A percentile compares a stretch with the other conserved stretches of the same genome.
Evolutionary conservation across 2,329 filamentous ascomycete genomes (phyloP).

Genomic region (Penicillium glabrum): DNA sequence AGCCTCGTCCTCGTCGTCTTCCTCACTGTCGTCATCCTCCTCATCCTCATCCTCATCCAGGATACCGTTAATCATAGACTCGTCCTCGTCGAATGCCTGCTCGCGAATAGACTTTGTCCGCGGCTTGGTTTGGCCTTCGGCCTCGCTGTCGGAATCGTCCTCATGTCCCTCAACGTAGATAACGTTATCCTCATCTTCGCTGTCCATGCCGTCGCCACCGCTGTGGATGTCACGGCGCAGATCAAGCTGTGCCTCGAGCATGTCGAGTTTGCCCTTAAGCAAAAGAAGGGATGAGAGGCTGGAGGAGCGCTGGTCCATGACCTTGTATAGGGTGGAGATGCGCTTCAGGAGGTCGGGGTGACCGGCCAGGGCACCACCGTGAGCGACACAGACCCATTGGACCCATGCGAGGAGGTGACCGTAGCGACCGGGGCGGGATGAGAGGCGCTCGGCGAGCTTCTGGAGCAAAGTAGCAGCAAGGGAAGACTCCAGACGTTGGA

Average conservation of each 20-base stretch:
- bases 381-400: constrained; percentile 88
- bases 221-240: constrained; percentile 70
- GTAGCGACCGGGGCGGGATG: constrained; percentile 82
- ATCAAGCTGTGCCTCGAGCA: constrained; percentile 87
- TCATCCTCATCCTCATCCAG: constrained; percentile 43
- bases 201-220: constrained; percentile 37
- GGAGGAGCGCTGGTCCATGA: constrained; percentile 81
- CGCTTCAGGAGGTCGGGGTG: constrained; percentile 80
- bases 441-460: constrained; percentile 82
- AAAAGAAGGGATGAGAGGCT: constrained; percentile 80
- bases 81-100: constrained; percentile 42
- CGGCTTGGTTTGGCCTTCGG: constrained; percentile 34
- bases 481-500: constrained; percentile 83
- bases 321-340: constrained; percentile 76
- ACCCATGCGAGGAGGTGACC: constrained; percentile 93
- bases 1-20: constrained; percentile 46
- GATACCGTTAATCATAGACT: constrained; percentile 43
- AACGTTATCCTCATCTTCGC: constrained; percentile 67
- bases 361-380: constrained; percentile 85
- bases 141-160: constrained; percentile 50
- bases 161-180: constrained; percentile 87
- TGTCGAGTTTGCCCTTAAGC: constrained; percentile 92
- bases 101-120: constrained; percentile 40
- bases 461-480: constrained; percentile 77
- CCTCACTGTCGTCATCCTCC: constrained; percentile 61